phyloP scores from a whole-genome alignment of 1,284 basidiomycete genomes.

The Trichosporon ovoides region DNA sequence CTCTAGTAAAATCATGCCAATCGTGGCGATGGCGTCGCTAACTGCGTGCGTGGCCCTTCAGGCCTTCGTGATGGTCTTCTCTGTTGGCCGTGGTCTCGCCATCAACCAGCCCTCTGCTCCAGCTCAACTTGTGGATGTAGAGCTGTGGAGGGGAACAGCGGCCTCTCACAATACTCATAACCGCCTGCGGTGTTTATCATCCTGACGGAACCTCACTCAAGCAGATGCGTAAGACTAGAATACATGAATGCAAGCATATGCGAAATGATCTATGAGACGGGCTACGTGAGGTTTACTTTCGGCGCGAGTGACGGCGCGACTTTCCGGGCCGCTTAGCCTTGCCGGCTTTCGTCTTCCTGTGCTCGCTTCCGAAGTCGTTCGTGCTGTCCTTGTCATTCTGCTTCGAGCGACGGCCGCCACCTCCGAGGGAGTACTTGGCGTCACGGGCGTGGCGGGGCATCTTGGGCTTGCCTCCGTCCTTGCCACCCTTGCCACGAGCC shows the following conservation, averaged over 20 bases:
- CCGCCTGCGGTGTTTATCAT: too few species aligned
- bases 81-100: too few species aligned
- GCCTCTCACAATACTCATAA: too few species aligned
- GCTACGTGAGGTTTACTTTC: slow-evolving; percentile 2
- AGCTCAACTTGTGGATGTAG: too few species aligned
- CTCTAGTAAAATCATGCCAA: too few species aligned
- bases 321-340: slow-evolving; percentile 32
- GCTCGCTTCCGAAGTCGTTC: slow-evolving; percentile 58
- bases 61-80: too few species aligned
- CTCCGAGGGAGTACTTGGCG: slow-evolving; percentile 72
- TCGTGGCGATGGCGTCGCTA: too few species aligned
- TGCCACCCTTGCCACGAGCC: slow-evolving; percentile 29
- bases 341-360: slow-evolving; percentile 22
- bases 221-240: slow-evolving; percentile 3
- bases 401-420: slow-evolving; percentile 61
- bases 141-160: too few species aligned
- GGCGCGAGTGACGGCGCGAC: slow-evolving; percentile 21
- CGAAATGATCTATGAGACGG: not conserved
- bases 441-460: slow-evolving; percentile 65
- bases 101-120: too few species aligned
- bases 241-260: not conserved
- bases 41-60: too few species aligned
- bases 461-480: slow-evolving; percentile 38
- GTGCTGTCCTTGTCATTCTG: slow-evolving; percentile 74
- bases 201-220: too few species aligned